phyloP scores from a whole-genome alignment of 2,329 filamentous ascomycete genomes.

The Didymellaceae sp. region DNA sequence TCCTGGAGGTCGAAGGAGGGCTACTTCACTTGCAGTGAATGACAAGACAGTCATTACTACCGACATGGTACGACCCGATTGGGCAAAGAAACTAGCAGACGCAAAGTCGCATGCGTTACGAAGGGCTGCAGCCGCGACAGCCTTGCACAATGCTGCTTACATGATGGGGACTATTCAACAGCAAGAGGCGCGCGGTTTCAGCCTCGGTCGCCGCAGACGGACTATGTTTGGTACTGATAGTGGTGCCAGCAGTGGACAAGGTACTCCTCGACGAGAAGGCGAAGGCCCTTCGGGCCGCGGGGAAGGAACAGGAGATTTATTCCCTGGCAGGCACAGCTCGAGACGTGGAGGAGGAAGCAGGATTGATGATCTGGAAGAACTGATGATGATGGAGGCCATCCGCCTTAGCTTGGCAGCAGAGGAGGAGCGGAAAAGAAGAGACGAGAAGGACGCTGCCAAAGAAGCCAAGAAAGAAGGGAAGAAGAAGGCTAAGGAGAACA shows the following conservation, averaged over 20 bases:
- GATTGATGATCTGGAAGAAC: constrained; percentile 89
- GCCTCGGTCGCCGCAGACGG: constrained; percentile 53
- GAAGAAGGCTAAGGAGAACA: constrained; percentile 68
- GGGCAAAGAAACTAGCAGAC: constrained; percentile 85
- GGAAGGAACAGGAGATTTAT: constrained; percentile 47
- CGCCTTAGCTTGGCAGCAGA: constrained; percentile 88
- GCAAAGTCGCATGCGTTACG: constrained; percentile 85
- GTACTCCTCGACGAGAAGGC: constrained; percentile 51
- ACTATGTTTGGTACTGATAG: constrained; percentile 60
- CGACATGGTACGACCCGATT: constrained; percentile 90
- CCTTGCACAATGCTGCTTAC: constrained; percentile 93
- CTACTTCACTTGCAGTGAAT: constrained; percentile 77
- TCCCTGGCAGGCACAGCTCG: constrained; percentile 56
- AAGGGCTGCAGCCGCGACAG: constrained; percentile 89
- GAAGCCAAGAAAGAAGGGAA: constrained; percentile 86
- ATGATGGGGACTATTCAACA: constrained; percentile 70
- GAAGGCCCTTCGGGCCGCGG: constrained; percentile 40
- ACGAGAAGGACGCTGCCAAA: constrained; percentile 80
- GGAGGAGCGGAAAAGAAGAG: constrained; percentile 86
- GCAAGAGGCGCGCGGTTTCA: constrained; percentile 58
- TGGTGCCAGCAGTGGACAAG: constrained; percentile 53
- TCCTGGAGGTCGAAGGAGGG: constrained; percentile 60
- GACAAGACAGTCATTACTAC: constrained; percentile 89
- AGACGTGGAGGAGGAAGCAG: constrained; percentile 64
- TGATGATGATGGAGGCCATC: constrained; percentile 99